A percentile compares a stretch with the other conserved stretches of the same genome.
Evolutionary conservation across 1,139 yeast genomes (phyloP).

Genomic region (Suhomyces anneliseae): DNA sequence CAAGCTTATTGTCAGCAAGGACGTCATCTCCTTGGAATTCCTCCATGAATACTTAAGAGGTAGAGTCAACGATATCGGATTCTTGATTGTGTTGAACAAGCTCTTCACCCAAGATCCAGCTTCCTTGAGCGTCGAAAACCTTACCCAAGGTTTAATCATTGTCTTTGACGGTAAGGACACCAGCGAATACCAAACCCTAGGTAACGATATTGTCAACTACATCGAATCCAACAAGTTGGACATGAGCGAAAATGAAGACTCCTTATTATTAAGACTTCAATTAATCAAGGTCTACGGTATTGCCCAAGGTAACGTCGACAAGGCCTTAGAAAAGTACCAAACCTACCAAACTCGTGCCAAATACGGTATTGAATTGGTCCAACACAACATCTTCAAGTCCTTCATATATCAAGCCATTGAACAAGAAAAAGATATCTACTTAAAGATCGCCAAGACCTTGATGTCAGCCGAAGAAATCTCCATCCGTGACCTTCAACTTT

Average conservation of each 20-base stretch:
- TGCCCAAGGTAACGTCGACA: conserved; percentile 27
- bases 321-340: conserved; percentile 33
- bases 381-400: conserved; percentile 22
- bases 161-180: neutral
- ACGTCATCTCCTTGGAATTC: conserved; percentile 1
- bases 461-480: conserved; percentile 34
- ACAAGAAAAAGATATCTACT: conserved; percentile 28
- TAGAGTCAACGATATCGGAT: conserved; percentile 3
- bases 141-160: conserved; percentile 4
- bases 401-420: conserved; percentile 40
- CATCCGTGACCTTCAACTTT: conserved; percentile 39
- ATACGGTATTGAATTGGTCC: conserved; percentile 38
- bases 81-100: conserved; percentile 8
- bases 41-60: conserved; percentile 2
- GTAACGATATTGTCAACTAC: conserved; percentile 11
- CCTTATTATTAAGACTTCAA: conserved; percentile 26
- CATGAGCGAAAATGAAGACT: conserved; percentile 22
- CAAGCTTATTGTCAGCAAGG: neutral
- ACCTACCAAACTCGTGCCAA: conserved; percentile 37
- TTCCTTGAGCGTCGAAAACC: neutral
- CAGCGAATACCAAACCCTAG: neutral
- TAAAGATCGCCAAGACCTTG: conserved; percentile 49
- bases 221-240: conserved; percentile 29
- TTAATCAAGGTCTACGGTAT: conserved; percentile 42
- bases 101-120: conserved; percentile 6